Evolutionary conservation across 1,284 basidiomycete species (phyloP).

Genomic region (Naganishia liquefaciens): DNA sequence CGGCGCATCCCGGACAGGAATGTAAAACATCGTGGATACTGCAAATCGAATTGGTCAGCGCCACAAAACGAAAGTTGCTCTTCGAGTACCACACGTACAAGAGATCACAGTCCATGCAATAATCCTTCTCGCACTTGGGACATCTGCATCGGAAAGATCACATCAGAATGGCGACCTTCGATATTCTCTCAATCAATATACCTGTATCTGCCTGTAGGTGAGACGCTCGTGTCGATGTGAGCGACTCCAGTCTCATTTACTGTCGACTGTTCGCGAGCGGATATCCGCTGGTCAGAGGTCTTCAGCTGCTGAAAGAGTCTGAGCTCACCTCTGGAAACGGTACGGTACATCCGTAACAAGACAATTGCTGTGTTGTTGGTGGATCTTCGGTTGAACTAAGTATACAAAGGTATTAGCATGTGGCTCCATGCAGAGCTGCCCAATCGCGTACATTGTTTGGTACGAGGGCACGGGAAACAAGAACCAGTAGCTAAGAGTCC

Average conservation of each 20-base stretch:
- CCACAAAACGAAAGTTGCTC: neutral
- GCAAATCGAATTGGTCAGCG: neutral
- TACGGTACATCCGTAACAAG: slow-evolving; percentile 72
- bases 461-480: slow-evolving; percentile 48
- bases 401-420: slow-evolving; percentile 18
- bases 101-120: slow-evolving; percentile 35
- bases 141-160: slow-evolving; percentile 17
- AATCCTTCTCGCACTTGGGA: slow-evolving; percentile 33
- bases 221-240: slow-evolving; percentile 32
- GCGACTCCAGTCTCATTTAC: slow-evolving; percentile 30
- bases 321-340: slow-evolving; percentile 59
- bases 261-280: slow-evolving; percentile 15
- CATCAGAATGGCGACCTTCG: neutral
- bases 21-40: slow-evolving; percentile 35
- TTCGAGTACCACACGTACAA: slow-evolving; percentile 21
- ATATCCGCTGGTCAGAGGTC: neutral
- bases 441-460: slow-evolving; percentile 35
- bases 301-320: neutral
- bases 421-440: neutral
- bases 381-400: slow-evolving; percentile 35
- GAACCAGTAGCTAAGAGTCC: slow-evolving; percentile 50
- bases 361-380: slow-evolving; percentile 22
- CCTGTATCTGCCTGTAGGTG: slow-evolving; percentile 33
- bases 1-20: slow-evolving; percentile 33
- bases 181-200: neutral